A percentile compares a stretch with the other conserved stretches of the same genome.
phyloP scores from a whole-genome alignment of 2,329 filamentous ascomycete species.

The Cercospora citrullina region DNA sequence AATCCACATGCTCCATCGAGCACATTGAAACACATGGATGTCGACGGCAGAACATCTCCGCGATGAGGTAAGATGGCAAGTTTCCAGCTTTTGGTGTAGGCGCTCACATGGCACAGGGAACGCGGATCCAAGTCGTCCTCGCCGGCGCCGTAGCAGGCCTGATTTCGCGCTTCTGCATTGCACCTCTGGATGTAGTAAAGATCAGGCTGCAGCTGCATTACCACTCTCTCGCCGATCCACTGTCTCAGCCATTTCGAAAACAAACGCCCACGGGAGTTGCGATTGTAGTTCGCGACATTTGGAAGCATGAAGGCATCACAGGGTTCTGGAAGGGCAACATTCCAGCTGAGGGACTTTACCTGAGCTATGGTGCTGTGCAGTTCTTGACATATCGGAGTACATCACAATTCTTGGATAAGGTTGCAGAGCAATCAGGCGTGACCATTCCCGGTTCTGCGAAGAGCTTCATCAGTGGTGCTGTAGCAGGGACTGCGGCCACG shows the following conservation, averaged over 20 bases:
- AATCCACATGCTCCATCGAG: conserved; percentile 1
- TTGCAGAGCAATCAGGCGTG: conserved; percentile 50
- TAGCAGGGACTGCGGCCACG: conserved; percentile 80
- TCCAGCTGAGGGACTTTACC: conserved; percentile 89
- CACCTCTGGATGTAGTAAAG: conserved; percentile 95
- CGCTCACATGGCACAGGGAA: conserved; percentile 53
- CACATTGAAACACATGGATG: conserved; percentile 54
- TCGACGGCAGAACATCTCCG: conserved; percentile 64
- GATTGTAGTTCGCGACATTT: conserved; percentile 59
- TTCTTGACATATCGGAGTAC: conserved; percentile 83
- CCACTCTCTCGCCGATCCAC: conserved; percentile 76
- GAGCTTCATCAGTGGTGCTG: conserved; percentile 79
- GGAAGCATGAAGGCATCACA: conserved; percentile 77
- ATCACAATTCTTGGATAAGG: conserved; percentile 64
- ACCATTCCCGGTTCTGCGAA: conserved; percentile 66
- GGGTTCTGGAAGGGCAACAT: conserved; percentile 97
- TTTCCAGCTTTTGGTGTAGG: background rate
- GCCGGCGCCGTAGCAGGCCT: conserved; percentile 76
- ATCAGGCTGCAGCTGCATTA: conserved; percentile 94
- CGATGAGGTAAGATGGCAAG: conserved; percentile 59
- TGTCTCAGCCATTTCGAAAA: conserved; percentile 51
- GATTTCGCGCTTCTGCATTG: conserved; percentile 89
- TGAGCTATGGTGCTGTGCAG: conserved; percentile 85
- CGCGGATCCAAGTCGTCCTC: conserved; percentile 63
- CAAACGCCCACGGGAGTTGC: conserved; percentile 31